Conservation (phyloP, 1,139 yeast species). For the Wickerhamiella pararugosa region DNA sequence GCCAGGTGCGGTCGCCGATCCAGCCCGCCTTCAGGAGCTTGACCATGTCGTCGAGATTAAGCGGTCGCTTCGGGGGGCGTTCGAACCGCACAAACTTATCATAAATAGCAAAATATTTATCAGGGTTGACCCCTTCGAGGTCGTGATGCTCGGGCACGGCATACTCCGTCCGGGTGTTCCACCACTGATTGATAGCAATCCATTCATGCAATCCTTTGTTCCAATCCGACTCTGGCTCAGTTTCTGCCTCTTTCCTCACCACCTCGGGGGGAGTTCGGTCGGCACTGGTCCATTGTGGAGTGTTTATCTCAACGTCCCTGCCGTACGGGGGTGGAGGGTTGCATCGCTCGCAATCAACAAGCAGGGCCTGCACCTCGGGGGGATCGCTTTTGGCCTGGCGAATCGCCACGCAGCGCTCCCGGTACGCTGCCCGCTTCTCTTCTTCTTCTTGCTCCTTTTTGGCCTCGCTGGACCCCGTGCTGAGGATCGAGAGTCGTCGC, state of each 20-base stretch:
- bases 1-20: conserved; percentile 33
- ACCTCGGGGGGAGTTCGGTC: conserved; percentile 6
- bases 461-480: conserved; percentile 6
- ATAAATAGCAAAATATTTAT: conserved; percentile 29
- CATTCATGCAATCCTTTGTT: conserved; percentile 16
- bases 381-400: conserved; percentile 17
- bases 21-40: conserved; percentile 47
- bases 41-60: conserved; percentile 39
- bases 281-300: conserved; percentile 11
- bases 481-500: conserved; percentile 7
- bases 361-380: conserved; percentile 15
- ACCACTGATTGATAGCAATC: conserved; percentile 15
- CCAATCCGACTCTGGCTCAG: conserved; percentile 13
- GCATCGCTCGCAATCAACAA: conserved; percentile 19
- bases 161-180: conserved; percentile 14
- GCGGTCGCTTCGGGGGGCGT: conserved; percentile 34
- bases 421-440: conserved; percentile 14
- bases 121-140: conserved; percentile 19
- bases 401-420: conserved; percentile 16
- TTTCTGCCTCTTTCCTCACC: conserved; percentile 1
- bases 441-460: conserved; percentile 3
- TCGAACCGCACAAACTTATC: conserved; percentile 37
- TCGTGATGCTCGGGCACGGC: conserved; percentile 13
- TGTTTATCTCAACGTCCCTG: conserved; percentile 8
- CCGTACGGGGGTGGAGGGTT: conserved; percentile 18